Conservation (phyloP, 2,329 filamentous ascomycete genomes). For the Raffaelea albimanens region DNA sequence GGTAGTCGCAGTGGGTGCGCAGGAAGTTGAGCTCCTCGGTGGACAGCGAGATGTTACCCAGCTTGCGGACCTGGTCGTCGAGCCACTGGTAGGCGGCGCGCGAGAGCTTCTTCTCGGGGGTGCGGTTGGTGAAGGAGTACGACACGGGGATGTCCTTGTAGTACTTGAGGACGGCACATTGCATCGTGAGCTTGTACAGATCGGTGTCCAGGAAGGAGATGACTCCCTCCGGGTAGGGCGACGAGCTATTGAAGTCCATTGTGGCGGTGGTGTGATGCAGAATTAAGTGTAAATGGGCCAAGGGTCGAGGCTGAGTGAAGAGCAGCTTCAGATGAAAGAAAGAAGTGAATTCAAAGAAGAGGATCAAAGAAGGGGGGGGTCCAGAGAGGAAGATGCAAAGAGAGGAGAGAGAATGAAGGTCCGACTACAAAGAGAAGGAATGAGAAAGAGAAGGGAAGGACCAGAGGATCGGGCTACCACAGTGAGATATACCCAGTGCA, state of each 20-base stretch:
- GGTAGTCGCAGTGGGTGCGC: slow-evolving; percentile 68
- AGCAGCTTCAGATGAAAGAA: slow-evolving; percentile 31
- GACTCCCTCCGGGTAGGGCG: slow-evolving; percentile 63
- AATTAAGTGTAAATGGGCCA: slow-evolving; percentile 13
- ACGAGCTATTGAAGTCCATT: slow-evolving; percentile 60
- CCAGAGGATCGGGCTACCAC: too few species aligned
- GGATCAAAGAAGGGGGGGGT: too few species aligned
- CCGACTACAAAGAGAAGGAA: too few species aligned
- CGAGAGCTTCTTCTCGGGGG: slow-evolving; percentile 83
- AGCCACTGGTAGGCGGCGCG: slow-evolving; percentile 80
- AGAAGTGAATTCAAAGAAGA: too few species aligned
- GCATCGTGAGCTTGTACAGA: slow-evolving; percentile 97
- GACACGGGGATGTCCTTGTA: slow-evolving; percentile 76
- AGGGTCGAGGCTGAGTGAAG: slow-evolving; percentile 22
- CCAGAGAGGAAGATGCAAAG: too few species aligned
- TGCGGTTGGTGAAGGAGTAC: slow-evolving; percentile 92
- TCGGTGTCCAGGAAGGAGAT: slow-evolving; percentile 76
- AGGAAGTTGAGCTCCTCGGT: slow-evolving; percentile 75
- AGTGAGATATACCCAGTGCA: too few species aligned
- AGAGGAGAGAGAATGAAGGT: too few species aligned
- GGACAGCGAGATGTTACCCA: slow-evolving; percentile 72
- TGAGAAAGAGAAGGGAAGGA: too few species aligned
- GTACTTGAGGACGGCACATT: slow-evolving; percentile 90
- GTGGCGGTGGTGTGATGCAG: neutral
- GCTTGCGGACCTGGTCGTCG: slow-evolving; percentile 69